phyloP scores from a whole-genome alignment of 805 yeast genomes.

The Candida nitratophila region DNA sequence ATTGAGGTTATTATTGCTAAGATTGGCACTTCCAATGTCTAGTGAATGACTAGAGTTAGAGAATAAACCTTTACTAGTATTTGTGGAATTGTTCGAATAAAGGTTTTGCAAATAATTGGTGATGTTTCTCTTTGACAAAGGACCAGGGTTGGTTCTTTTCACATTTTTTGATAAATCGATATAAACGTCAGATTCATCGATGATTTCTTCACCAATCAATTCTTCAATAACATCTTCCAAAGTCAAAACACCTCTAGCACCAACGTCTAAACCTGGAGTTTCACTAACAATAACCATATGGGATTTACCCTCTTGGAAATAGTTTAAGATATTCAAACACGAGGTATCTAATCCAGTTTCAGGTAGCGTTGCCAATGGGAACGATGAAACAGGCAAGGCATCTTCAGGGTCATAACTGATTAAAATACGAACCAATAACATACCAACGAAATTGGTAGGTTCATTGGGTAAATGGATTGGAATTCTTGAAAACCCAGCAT shows the following conservation, averaged over 20 bases:
- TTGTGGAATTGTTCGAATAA: constrained; percentile 22
- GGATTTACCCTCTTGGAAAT: constrained; percentile 95
- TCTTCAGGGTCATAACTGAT: constrained; percentile 97
- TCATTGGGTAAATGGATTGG: constrained; percentile 90
- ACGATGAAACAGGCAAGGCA: constrained; percentile 82
- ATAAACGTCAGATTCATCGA: constrained; percentile 92
- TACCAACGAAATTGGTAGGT: constrained; percentile 87
- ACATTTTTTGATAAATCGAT: constrained; percentile 86
- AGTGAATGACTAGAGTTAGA: background rate
- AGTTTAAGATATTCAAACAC: constrained; percentile 86
- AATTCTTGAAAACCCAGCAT: constrained; percentile 91
- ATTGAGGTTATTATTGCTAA: background rate
- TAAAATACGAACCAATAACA: constrained; percentile 86
- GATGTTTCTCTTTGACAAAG: constrained; percentile 61
- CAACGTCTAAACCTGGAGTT: constrained; percentile 70
- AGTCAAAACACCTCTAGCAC: constrained; percentile 88
- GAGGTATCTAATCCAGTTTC: constrained; percentile 91
- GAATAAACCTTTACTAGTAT: background rate
- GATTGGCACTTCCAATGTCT: background rate
- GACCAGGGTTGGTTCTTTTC: constrained; percentile 71
- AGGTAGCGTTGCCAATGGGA: constrained; percentile 93
- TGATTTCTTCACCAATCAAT: constrained; percentile 94
- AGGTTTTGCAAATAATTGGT: constrained; percentile 61
- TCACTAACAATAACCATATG: constrained; percentile 94
- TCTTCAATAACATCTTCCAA: constrained; percentile 98